Percentiles rank a stretch among this genome's conserved stretches.
Conservation (phyloP, 805 yeast genomes). For the Scheffersomyces ergatensis region DNA sequence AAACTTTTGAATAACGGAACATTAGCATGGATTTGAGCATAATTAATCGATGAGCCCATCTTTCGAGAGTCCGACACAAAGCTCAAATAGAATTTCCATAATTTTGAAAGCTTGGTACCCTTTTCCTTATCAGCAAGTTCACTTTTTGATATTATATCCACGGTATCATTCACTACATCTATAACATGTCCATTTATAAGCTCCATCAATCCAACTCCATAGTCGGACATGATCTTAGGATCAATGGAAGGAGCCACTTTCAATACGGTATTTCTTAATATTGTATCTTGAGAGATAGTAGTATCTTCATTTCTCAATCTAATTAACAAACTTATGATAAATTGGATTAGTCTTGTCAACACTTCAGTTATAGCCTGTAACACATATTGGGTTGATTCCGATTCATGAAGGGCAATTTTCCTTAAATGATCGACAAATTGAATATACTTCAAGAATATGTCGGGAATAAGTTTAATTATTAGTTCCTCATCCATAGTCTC, state of each 20-base stretch:
- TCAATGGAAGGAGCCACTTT: not conserved
- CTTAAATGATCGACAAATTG: conserved; percentile 5
- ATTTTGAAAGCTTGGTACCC: conserved; percentile 20
- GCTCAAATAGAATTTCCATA: conserved; percentile 41
- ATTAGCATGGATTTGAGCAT: conserved; percentile 31
- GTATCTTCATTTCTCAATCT: conserved; percentile 16
- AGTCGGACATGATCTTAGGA: not conserved
- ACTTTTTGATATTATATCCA: conserved; percentile 8
- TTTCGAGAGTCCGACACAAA: conserved; percentile 29
- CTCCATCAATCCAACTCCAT: conserved; percentile 2
- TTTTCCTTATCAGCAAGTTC: conserved; percentile 12
- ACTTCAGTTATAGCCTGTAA: conserved; percentile 25
- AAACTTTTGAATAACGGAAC: conserved; percentile 21
- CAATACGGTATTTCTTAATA: not conserved
- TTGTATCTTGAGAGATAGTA: conserved; percentile 3
- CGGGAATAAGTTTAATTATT: conserved; percentile 5
- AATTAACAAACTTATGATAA: conserved; percentile 29
- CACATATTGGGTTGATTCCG: conserved; percentile 15
- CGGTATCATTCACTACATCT: conserved; percentile 10
- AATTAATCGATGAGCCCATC: conserved; percentile 22
- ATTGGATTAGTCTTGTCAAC: conserved; percentile 27
- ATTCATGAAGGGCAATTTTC: not conserved
- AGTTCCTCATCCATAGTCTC: conserved; percentile 12
- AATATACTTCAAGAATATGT: conserved; percentile 5
- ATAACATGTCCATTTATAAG: conserved; percentile 8